These are phyloP conservation scores for Cytidiella melzeri DNA, from an alignment of 768 basidiomycete species.

Conservation along the genomic window DNA sequence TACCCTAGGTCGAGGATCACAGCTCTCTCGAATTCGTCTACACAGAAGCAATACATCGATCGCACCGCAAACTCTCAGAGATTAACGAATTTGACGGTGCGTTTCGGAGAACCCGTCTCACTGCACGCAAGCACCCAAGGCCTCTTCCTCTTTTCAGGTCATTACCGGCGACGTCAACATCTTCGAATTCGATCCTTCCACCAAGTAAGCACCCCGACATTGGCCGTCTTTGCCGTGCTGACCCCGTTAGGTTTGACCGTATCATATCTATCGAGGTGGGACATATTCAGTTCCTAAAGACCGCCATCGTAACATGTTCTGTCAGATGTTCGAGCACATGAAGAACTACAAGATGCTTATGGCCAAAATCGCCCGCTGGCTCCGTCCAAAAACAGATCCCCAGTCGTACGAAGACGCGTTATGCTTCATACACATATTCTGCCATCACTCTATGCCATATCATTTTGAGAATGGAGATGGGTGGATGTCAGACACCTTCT, in stretches of 20 bases:
- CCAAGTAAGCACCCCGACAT: slow-evolving; percentile 28
- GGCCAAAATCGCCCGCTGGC: slow-evolving; percentile 58
- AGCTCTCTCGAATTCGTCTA: slow-evolving; percentile 61
- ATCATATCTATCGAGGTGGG: slow-evolving; percentile 63
- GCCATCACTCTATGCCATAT: slow-evolving; percentile 56
- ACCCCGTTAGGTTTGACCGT: slow-evolving; percentile 50
- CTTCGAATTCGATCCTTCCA: slow-evolving; percentile 47
- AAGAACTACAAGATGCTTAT: slow-evolving; percentile 64
- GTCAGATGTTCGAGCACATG: slow-evolving; percentile 71
- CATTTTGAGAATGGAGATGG: slow-evolving; percentile 65
- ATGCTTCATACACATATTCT: slow-evolving; percentile 68
- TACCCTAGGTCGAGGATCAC: slow-evolving; percentile 59
- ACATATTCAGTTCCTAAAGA: not conserved
- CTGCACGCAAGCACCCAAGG: no score
- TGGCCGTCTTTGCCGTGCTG: not conserved
- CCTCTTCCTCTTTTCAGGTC: no score
- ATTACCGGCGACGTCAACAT: slow-evolving; percentile 66
- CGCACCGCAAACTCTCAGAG: slow-evolving; percentile 40
- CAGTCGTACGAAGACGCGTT: slow-evolving; percentile 36
- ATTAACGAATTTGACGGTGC: slow-evolving; percentile 47
- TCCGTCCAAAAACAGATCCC: slow-evolving; percentile 34
- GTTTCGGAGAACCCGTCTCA: no score
- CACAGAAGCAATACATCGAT: slow-evolving; percentile 64
- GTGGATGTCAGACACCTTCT: slow-evolving; percentile 74
- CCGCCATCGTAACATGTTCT: no score